These are phyloP conservation scores for Penicillium sp. DNA, from an alignment of 2,329 filamentous ascomycete species.

Conservation along the genomic window DNA sequence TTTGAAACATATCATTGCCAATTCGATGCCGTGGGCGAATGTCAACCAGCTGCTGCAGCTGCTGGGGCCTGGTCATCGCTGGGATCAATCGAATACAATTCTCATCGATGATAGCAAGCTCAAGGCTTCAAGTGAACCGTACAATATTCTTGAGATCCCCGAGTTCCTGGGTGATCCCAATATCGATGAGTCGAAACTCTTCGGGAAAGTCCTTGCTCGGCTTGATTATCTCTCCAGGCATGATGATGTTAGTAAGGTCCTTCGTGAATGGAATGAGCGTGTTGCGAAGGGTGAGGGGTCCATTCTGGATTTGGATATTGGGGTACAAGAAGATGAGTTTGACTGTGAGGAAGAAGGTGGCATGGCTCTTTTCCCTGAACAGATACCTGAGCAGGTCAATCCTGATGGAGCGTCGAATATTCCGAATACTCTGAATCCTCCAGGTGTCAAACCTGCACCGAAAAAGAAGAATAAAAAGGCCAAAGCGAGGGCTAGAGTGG, in stretches of 20 bases:
- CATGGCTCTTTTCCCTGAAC: slow-evolving; percentile 8
- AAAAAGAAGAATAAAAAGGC: slow-evolving; percentile 1
- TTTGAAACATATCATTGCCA: too few relatives aligned
- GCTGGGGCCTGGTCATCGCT: slow-evolving; percentile 52
- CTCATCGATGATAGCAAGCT: slow-evolving; percentile 79
- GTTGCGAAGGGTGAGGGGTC: slow-evolving; percentile 8
- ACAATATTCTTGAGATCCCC: slow-evolving; percentile 75
- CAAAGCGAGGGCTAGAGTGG: neutral
- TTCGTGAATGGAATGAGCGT: slow-evolving; percentile 35
- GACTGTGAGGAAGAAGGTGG: slow-evolving; percentile 19
- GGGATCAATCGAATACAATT: slow-evolving; percentile 82
- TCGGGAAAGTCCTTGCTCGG: slow-evolving; percentile 52
- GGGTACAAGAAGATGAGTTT: neutral
- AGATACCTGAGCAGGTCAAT: neutral
- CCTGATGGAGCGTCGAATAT: neutral
- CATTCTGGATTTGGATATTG: slow-evolving; percentile 25
- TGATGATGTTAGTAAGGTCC: slow-evolving; percentile 47
- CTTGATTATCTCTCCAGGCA: slow-evolving; percentile 51
- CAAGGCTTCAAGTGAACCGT: slow-evolving; percentile 78
- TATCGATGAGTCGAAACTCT: slow-evolving; percentile 42
- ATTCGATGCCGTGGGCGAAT: too few relatives aligned
- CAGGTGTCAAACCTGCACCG: neutral
- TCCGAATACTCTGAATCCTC: too few relatives aligned
- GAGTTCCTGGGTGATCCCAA: slow-evolving; percentile 60
- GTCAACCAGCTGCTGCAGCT: too few relatives aligned